A percentile compares a stretch with the other conserved stretches of the same genome.
phyloP scores from a whole-genome alignment of 2,329 filamentous ascomycete species.

The Plectosphaerella cucumerina region DNA sequence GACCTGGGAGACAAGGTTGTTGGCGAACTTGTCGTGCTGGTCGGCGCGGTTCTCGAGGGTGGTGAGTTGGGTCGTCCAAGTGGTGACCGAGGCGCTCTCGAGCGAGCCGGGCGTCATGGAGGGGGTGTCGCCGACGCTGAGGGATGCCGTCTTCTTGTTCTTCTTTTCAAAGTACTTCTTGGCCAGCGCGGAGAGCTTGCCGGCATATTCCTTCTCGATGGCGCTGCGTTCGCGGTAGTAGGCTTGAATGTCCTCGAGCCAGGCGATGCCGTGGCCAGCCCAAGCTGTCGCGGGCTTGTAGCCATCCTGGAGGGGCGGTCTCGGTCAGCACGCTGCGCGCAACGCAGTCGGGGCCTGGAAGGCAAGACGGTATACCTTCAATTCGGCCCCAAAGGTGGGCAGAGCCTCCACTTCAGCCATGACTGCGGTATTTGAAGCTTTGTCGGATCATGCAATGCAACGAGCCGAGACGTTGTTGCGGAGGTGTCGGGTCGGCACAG shows the following conservation, averaged over 20 bases:
- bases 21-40: slow-evolving; percentile 83
- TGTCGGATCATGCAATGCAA: slow-evolving; percentile 20
- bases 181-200: slow-evolving; percentile 79
- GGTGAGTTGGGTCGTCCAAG: slow-evolving; percentile 90
- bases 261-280: slow-evolving; percentile 84
- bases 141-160: slow-evolving; percentile 75
- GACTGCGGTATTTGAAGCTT: slow-evolving; percentile 16
- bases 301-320: slow-evolving; percentile 64
- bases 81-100: slow-evolving; percentile 93
- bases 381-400: slow-evolving; percentile 86
- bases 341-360: background rate
- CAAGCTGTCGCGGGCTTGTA: slow-evolving; percentile 94
- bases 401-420: slow-evolving; percentile 82
- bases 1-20: slow-evolving; percentile 72
- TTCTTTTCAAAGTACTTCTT: slow-evolving; percentile 99
- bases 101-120: slow-evolving; percentile 91
- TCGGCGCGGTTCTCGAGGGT: slow-evolving; percentile 83
- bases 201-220: slow-evolving; percentile 96
- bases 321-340: background rate
- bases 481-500: too few relatives aligned
- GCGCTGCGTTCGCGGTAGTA: slow-evolving; percentile 93
- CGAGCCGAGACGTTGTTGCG: background rate
- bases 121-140: slow-evolving; percentile 93
- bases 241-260: slow-evolving; percentile 94
- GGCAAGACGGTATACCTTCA: slow-evolving; percentile 63